phyloP scores from a whole-genome alignment of 1,284 basidiomycete species.

The Tilletia horrida region DNA sequence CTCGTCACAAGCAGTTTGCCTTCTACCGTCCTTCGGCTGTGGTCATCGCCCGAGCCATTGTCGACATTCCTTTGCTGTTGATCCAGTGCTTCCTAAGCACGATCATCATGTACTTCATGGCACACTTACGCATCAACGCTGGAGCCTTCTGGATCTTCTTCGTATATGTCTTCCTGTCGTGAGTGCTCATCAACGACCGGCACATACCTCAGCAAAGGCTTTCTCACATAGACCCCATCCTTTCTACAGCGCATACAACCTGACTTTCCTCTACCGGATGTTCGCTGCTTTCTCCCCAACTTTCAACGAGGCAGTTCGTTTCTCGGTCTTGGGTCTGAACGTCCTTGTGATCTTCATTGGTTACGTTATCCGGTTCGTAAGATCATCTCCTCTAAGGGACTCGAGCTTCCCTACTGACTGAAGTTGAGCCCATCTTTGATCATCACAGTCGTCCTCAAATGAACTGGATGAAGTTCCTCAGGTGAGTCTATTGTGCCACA shows the following conservation, averaged over 20 bases:
- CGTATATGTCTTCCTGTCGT: slow-evolving; percentile 38
- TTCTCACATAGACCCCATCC: too few relatives aligned
- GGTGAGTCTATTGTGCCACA: too few relatives aligned
- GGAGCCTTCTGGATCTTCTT: slow-evolving; percentile 55
- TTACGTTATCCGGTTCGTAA: slow-evolving; percentile 74
- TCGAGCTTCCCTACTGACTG: too few relatives aligned
- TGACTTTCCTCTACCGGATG: slow-evolving; percentile 45
- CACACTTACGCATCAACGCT: slow-evolving; percentile 60
- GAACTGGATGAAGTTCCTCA: slow-evolving; percentile 56
- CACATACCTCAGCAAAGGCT: too few relatives aligned
- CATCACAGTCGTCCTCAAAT: slow-evolving; percentile 47
- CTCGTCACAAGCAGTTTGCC: slow-evolving; percentile 60
- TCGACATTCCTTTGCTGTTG: slow-evolving; percentile 68
- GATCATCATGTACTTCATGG: slow-evolving; percentile 67
- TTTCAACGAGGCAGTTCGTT: slow-evolving; percentile 56
- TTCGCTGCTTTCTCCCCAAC: slow-evolving; percentile 58
- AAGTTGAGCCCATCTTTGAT: too few relatives aligned
- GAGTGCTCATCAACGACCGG: neutral
- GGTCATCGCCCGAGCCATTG: slow-evolving; percentile 67
- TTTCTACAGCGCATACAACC: slow-evolving; percentile 23
- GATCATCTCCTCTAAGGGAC: too few relatives aligned
- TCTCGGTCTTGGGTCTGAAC: slow-evolving; percentile 64
- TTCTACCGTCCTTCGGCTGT: slow-evolving; percentile 57
- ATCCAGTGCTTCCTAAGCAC: slow-evolving; percentile 60
- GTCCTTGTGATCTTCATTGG: slow-evolving; percentile 66